Evolutionary conservation across 176 grass and related monocot species (phyloP), one percentile per base, ranked within the genome.

Genomic region (Chloris gayana): DNA sequence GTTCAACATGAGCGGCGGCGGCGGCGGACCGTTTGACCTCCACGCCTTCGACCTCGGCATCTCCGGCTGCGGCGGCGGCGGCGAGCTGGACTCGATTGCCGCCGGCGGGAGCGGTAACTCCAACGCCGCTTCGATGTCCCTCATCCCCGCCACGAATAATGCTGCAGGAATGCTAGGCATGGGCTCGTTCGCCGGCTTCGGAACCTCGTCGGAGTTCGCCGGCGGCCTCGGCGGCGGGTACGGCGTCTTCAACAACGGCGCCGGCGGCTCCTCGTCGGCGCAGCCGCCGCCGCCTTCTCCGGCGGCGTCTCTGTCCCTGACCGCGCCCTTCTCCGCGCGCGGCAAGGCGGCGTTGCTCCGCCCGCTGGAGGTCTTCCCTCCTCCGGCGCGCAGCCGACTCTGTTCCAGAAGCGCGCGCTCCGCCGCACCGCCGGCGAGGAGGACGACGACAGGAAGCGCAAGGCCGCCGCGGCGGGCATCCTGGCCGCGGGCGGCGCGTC

Each of bases 401-500:
- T 99, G 67, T 99, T 99, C 88, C 93, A 99, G 86, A 99, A 99
- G 73, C 90, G 97, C 63, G 97, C 37, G n/a, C 93, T 41, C 81
- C 95, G 90, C 51, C 97, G 94, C 76, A 96, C 89, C 83, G 88
- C 88, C 18, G 74, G 86, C 39, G 93, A 89, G 64, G 88, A 91
- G 39, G 88, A 95, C 18, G 61, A 79, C 73, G 88, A 95, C 56
- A 90, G 74, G 88, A 94, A 85, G 82, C 91, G 87, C 77, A 99
- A 88, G 25, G 58, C 57, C 57, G 57, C 8, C 14, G 54, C 54
- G n/a, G 50, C 54, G 3, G 78, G 87, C 82, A 1, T 17, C 6
- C 41, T 69, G 1, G 33, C 63, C 3, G 21, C n/a, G n/a, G n/a
- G n/a, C n/a, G n/a, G n/a, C n/a, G n/a, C 63, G 44, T 29, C 83